Percentiles rank a stretch among this genome's conserved stretches.
Evolutionary conservation across 352 stramenopile species (phyloP).

Genomic region (Pythium dissotocum): DNA sequence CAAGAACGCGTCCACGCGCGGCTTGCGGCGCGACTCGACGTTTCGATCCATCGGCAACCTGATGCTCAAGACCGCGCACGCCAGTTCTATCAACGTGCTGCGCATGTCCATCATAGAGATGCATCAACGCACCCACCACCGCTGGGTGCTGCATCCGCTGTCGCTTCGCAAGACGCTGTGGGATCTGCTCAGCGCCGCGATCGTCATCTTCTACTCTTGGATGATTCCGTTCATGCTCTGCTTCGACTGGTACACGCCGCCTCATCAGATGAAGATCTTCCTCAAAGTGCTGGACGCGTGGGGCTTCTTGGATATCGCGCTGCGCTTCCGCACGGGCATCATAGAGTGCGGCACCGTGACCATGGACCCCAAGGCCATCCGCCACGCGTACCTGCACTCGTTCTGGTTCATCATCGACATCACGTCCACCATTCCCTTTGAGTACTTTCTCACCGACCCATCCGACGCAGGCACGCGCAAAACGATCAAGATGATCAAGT

Average conservation of each 20-base stretch:
- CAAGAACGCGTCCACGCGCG: conserved; percentile 26
- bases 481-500: conserved; percentile 79
- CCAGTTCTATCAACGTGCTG: conserved; percentile 56
- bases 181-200: conserved; percentile 52
- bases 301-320: conserved; percentile 48
- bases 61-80: conserved; percentile 21
- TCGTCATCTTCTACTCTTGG: conserved; percentile 76
- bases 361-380: conserved; percentile 56
- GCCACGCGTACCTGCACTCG: conserved; percentile 45
- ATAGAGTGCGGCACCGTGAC: conserved; percentile 57
- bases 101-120: conserved; percentile 60
- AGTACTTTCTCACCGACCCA: conserved; percentile 46
- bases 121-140: conserved; percentile 49
- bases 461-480: conserved; percentile 51
- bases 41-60: conserved; percentile 33
- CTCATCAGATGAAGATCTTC: conserved; percentile 30
- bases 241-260: conserved; percentile 56
- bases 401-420: conserved; percentile 70
- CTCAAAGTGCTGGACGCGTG: conserved; percentile 53
- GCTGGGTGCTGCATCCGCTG: conserved; percentile 54
- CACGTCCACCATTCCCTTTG: conserved; percentile 56
- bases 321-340: conserved; percentile 60
- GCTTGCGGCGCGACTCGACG: conserved; percentile 23
- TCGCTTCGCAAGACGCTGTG: conserved; percentile 53
- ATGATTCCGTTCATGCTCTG: conserved; percentile 71